These are phyloP conservation scores for Ascoidea tarda DNA, from an alignment of 805 yeast species.

Conservation along the genomic window DNA sequence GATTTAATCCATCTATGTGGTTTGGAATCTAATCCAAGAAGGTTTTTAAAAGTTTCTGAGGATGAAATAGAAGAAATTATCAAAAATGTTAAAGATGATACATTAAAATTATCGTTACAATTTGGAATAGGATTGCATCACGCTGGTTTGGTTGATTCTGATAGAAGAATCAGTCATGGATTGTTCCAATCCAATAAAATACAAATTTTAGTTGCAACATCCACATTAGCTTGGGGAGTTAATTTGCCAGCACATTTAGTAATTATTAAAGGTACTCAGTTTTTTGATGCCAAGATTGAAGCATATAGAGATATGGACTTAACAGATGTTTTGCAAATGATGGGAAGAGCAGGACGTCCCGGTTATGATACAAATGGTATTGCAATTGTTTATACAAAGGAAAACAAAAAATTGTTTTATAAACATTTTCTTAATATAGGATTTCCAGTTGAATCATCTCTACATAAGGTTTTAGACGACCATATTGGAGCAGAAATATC, in stretches of 20 bases:
- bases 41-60: slow-evolving; percentile 56
- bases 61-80: slow-evolving; percentile 39
- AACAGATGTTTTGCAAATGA: slow-evolving; percentile 92
- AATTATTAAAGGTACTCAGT: slow-evolving; percentile 94
- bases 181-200: slow-evolving; percentile 79
- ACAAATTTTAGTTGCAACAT: slow-evolving; percentile 89
- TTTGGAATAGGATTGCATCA: slow-evolving; percentile 90
- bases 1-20: slow-evolving; percentile 73
- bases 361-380: slow-evolving; percentile 88
- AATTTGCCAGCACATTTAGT: slow-evolving; percentile 97
- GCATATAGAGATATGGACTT: slow-evolving; percentile 90
- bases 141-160: slow-evolving; percentile 91
- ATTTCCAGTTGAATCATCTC: slow-evolving; percentile 86
- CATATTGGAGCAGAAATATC: slow-evolving; percentile 95
- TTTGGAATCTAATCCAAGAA: slow-evolving; percentile 59
- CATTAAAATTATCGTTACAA: slow-evolving; percentile 57
- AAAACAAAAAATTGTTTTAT: slow-evolving; percentile 73
- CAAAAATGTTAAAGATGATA: slow-evolving; percentile 62
- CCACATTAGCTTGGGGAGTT: slow-evolving; percentile 99
- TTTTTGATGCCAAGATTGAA: slow-evolving; percentile 89
- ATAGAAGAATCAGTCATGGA: slow-evolving; percentile 77
- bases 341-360: slow-evolving; percentile 99
- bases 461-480: slow-evolving; percentile 70
- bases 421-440: slow-evolving; percentile 84
- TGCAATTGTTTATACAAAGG: slow-evolving; percentile 78